Percentiles rank a stretch among this genome's conserved stretches.
phyloP scores from a whole-genome alignment of 2,329 filamentous ascomycete species.

The Fusarium sp. region DNA sequence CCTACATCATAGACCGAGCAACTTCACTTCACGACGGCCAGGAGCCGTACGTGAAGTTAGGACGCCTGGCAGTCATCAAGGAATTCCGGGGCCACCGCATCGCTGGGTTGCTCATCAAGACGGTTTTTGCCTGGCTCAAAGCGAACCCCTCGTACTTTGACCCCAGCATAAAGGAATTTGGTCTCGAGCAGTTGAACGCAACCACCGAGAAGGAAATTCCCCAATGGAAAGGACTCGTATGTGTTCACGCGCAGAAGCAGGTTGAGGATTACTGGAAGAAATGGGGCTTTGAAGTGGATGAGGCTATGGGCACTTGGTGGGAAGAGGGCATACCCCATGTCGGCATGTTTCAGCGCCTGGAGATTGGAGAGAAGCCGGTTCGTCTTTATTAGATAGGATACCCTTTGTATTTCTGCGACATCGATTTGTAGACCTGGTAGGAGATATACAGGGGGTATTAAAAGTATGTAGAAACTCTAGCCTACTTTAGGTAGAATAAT shows the following conservation, averaged over 20 bases:
- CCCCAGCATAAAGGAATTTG: slow-evolving; percentile 58
- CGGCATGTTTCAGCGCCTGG: slow-evolving; percentile 76
- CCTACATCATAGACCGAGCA: slow-evolving; percentile 53
- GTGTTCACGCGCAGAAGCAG: slow-evolving; percentile 80
- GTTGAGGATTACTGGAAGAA: slow-evolving; percentile 74
- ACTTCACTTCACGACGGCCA: slow-evolving; percentile 67
- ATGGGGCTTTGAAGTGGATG: slow-evolving; percentile 79
- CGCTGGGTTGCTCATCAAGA: slow-evolving; percentile 72
- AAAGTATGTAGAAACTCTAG: neutral
- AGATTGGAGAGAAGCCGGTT: slow-evolving; percentile 47
- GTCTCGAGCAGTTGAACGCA: slow-evolving; percentile 57
- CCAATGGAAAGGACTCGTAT: slow-evolving; percentile 78
- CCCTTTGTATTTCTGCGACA: slow-evolving; percentile 6
- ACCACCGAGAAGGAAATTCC: slow-evolving; percentile 56
- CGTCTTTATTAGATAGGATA: slow-evolving; percentile 40
- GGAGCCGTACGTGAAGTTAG: slow-evolving; percentile 86
- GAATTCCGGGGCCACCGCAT: slow-evolving; percentile 74
- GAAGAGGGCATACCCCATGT: slow-evolving; percentile 89
- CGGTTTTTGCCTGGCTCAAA: slow-evolving; percentile 74
- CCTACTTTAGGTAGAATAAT: too few species aligned
- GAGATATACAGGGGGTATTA: neutral
- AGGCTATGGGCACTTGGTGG: slow-evolving; percentile 78
- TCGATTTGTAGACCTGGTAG: neutral
- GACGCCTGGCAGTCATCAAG: slow-evolving; percentile 76
- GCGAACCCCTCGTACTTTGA: slow-evolving; percentile 68